These are phyloP conservation scores for Acanthochlamys bracteata DNA, from an alignment of 106 monocot genomes.

Conservation along the genomic window DNA sequence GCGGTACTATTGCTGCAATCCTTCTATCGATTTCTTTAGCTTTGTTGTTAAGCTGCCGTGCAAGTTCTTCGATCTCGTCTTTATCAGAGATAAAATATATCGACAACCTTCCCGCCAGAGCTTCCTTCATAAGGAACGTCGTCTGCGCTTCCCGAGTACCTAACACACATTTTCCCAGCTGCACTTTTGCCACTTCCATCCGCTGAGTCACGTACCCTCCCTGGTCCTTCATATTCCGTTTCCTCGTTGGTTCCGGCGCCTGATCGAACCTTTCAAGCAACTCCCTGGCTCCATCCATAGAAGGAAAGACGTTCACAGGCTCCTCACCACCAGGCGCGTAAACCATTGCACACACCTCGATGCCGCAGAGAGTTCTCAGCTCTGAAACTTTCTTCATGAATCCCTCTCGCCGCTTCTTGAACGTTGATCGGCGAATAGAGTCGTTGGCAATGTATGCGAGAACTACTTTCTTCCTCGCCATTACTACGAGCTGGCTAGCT, in stretches of 20 bases:
- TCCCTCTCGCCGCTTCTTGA: background rate
- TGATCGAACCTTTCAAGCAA: background rate
- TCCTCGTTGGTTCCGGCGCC: background rate
- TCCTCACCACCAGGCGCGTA: background rate
- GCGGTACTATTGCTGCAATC: background rate
- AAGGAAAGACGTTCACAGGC: background rate
- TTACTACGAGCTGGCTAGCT: background rate
- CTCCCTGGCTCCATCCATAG: background rate
- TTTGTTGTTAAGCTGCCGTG: background rate
- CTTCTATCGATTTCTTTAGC: background rate
- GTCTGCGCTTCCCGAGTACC: background rate
- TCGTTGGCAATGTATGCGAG: background rate
- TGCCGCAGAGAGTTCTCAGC: background rate
- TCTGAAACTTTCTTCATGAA: background rate
- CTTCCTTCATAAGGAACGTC: background rate
- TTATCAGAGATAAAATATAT: background rate
- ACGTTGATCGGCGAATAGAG: background rate
- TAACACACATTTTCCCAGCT: background rate
- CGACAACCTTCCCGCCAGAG: background rate
- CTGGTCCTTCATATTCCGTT: background rate
- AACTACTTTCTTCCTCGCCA: background rate
- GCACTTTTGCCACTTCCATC: background rate
- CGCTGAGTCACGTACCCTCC: background rate
- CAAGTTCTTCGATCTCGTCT: background rate
- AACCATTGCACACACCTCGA: background rate